These are phyloP conservation scores for Chlorociboria aeruginascens DNA, from an alignment of 495 filamentous ascomycete species.

Conservation along the genomic window DNA sequence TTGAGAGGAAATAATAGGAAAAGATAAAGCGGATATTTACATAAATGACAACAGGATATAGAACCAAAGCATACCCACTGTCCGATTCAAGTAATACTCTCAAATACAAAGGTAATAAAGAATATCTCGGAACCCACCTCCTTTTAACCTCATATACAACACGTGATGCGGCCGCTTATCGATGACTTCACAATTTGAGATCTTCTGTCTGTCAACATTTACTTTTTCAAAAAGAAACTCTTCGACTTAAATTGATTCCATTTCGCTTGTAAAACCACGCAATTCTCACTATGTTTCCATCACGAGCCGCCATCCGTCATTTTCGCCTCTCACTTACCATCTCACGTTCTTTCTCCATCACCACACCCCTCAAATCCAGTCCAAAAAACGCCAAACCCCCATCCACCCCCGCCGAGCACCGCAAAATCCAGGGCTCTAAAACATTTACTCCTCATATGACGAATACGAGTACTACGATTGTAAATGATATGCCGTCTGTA, in stretches of 20 bases:
- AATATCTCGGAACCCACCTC: no score
- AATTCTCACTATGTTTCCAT: constrained; percentile 26
- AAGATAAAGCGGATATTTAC: not conserved
- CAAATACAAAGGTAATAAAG: no score
- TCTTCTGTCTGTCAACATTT: no score
- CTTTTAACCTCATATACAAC: no score
- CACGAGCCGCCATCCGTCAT: constrained; percentile 25
- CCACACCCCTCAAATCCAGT: constrained; percentile 10
- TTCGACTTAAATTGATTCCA: not conserved
- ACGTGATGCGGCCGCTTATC: no score
- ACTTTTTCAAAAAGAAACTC: no score
- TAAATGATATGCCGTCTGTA: constrained; percentile 47
- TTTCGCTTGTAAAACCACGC: not conserved
- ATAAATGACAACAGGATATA: no score
- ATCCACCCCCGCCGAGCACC: constrained; percentile 34
- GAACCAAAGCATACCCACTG: no score
- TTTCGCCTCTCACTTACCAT: constrained; percentile 22
- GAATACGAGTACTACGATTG: constrained; percentile 51
- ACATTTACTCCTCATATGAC: constrained; percentile 48
- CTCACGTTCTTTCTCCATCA: constrained; percentile 7
- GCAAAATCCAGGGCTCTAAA: constrained; percentile 41
- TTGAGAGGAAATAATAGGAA: not conserved
- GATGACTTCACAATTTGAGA: no score
- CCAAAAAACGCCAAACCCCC: constrained; percentile 17
- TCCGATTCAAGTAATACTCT: no score